Evolutionary conservation across 768 basidiomycete species (phyloP).

Genomic region (Psilocybe cubensis): DNA sequence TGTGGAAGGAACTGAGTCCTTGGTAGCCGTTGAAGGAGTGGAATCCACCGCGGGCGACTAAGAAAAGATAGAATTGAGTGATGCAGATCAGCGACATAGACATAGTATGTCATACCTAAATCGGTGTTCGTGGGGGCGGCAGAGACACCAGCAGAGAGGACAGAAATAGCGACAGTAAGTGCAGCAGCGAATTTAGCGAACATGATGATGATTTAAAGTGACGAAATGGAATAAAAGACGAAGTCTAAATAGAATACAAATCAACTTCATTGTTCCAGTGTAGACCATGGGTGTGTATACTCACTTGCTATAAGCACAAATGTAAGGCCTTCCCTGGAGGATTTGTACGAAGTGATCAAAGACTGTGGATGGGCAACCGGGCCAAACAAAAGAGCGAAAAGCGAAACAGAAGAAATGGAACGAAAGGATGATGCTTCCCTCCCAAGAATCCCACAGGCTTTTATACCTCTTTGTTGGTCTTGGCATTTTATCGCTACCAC

Average conservation of each 20-base stretch:
- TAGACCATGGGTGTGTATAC: conserved; percentile 1
- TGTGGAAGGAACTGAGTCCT: conserved; percentile 42
- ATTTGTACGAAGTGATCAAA: conserved; percentile 30
- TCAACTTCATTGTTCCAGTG: conserved; percentile 1
- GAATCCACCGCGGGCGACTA: conserved; percentile 19
- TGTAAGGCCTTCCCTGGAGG: conserved; percentile 33
- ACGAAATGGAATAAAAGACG: conserved; percentile 21
- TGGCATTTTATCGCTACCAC: background rate
- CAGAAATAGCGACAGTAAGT: conserved; percentile 30
- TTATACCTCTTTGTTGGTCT: conserved; percentile 15
- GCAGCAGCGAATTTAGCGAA: conserved; percentile 40
- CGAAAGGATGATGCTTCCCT: conserved; percentile 19
- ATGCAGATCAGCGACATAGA: background rate
- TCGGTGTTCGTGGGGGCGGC: conserved; percentile 33
- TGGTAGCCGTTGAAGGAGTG: conserved; percentile 40
- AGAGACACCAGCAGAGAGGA: conserved; percentile 27
- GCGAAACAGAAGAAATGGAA: conserved; percentile 18
- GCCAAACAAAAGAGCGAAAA: conserved; percentile 34
- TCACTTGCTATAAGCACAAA: conserved; percentile 30
- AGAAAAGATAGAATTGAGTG: background rate
- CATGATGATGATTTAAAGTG: conserved; percentile 29
- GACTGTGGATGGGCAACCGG: conserved; percentile 43
- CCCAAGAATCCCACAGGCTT: conserved; percentile 6
- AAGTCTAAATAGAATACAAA: conserved; percentile 15
- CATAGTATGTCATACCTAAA: conserved; percentile 26